phyloP scores from a whole-genome alignment of 371 early-diverging fungal genomes.

The Apophysomyces elegans region DNA sequence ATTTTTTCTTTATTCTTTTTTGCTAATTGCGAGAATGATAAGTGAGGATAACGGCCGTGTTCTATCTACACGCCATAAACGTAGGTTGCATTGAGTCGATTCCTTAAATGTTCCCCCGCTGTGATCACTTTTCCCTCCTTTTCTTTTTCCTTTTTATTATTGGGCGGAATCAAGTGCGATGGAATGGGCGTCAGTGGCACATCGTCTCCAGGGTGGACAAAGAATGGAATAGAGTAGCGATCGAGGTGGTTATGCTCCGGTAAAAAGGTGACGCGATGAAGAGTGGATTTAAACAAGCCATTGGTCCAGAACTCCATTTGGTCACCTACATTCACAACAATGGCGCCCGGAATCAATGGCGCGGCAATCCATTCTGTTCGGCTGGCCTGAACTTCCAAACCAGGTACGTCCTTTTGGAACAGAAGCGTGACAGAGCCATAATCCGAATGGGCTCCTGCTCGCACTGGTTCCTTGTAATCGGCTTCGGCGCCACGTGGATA shows the following conservation, averaged over 20 bases:
- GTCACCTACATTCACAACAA: conserved; percentile 77
- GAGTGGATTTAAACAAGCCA: conserved; percentile 69
- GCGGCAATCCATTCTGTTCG: conserved; percentile 67
- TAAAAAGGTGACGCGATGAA: conserved; percentile 72
- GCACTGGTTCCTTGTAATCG: conserved; percentile 42
- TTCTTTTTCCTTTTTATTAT: neutral
- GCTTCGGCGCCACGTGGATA: conserved; percentile 59
- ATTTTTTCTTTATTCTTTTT: too few relatives aligned
- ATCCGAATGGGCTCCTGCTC: conserved; percentile 71
- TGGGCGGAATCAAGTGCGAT: conserved; percentile 28
- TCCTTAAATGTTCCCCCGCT: conserved; percentile 45
- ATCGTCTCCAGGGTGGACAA: conserved; percentile 59
- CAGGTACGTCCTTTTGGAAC: conserved; percentile 73
- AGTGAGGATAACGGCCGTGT: too few relatives aligned
- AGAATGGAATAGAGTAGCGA: conserved; percentile 77
- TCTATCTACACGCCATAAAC: neutral
- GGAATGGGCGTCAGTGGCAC: conserved; percentile 53
- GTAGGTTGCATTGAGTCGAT: conserved; percentile 46
- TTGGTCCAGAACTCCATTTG: conserved; percentile 70
- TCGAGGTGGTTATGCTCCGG: conserved; percentile 60
- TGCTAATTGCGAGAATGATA: too few relatives aligned
- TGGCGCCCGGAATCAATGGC: conserved; percentile 59
- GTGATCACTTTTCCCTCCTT: conserved; percentile 22
- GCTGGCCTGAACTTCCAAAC: conserved; percentile 65
- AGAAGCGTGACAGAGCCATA: conserved; percentile 77